Evolutionary conservation across 2,329 filamentous ascomycete species (phyloP).

Genomic region (Shiraia bambusicola): DNA sequence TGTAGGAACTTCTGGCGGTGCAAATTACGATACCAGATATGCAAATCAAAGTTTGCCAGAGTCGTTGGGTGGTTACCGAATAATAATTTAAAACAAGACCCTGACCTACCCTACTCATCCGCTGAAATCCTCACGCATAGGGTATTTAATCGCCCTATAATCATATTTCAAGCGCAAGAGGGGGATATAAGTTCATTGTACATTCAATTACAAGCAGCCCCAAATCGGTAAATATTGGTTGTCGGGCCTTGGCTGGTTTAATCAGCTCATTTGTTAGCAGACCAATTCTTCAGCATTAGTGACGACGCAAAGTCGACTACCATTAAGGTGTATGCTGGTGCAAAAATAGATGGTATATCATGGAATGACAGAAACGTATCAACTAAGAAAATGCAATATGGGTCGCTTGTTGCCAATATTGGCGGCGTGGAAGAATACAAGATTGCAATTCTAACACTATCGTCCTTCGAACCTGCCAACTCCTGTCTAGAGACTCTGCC

Average conservation of each 20-base stretch:
- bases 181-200: conserved; percentile 61
- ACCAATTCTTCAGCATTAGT: conserved; percentile 52
- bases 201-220: conserved; percentile 49
- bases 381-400: conserved; percentile 46
- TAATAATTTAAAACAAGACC: conserved; percentile 52
- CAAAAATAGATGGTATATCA: conserved; percentile 22
- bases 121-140: conserved; percentile 55
- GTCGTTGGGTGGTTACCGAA: conserved; percentile 58
- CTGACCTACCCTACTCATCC: conserved; percentile 56
- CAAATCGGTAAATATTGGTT: conserved; percentile 48
- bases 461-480: conserved; percentile 53
- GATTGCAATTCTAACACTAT: conserved; percentile 50
- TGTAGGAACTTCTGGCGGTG: conserved; percentile 52
- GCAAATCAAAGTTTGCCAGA: conserved; percentile 55
- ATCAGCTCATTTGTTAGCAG: conserved; percentile 43
- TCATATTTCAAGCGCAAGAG: conserved; percentile 53
- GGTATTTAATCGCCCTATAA: conserved; percentile 49
- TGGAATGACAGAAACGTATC: conserved; percentile 53
- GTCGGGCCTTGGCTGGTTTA: conserved; percentile 39
- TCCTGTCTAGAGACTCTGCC: conserved; percentile 52
- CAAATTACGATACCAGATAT: conserved; percentile 49
- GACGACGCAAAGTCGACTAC: conserved; percentile 46
- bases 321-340: conserved; percentile 45
- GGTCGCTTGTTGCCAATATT: conserved; percentile 47
- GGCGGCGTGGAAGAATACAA: conserved; percentile 43